Conservation (phyloP, 2,329 filamentous ascomycete species). For the Emmonsiellopsis sp. region DNA sequence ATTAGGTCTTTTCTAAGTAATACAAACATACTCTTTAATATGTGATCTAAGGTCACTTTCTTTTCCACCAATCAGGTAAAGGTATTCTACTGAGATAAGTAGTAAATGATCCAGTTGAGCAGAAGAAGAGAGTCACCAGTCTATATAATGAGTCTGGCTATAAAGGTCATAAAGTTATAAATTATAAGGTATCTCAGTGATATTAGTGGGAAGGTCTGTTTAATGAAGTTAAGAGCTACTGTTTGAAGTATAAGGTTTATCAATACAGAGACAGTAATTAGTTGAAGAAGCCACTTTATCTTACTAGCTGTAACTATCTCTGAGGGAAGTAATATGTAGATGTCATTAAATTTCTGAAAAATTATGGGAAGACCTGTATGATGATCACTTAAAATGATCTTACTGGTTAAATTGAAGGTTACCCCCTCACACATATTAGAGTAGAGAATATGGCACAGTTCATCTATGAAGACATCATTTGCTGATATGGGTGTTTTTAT, state of each 20-base stretch:
- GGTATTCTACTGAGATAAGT: not conserved
- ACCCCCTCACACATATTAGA: not conserved
- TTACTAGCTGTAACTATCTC: not conserved
- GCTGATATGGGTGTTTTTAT: not conserved
- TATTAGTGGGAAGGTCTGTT: not conserved
- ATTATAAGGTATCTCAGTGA: not conserved
- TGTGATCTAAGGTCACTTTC: not conserved
- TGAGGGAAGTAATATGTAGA: not conserved
- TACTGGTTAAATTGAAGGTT: not conserved
- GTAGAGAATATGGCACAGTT: not conserved
- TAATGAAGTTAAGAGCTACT: not conserved
- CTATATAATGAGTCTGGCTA: not conserved
- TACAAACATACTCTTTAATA: no score
- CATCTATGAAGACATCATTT: not conserved
- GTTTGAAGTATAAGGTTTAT: not conserved
- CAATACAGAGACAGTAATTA: not conserved
- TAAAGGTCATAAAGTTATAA: not conserved
- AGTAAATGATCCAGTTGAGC: not conserved
- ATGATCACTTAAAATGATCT: not conserved
- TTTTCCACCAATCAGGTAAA: not conserved
- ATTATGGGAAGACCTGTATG: not conserved
- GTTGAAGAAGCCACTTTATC: not conserved
- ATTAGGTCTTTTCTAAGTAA: no score
- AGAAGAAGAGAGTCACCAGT: not conserved
- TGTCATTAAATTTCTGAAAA: not conserved